These are phyloP conservation scores for Fusarium transvaalense DNA, from an alignment of 2,329 filamentous ascomycete genomes.

Conservation along the genomic window DNA sequence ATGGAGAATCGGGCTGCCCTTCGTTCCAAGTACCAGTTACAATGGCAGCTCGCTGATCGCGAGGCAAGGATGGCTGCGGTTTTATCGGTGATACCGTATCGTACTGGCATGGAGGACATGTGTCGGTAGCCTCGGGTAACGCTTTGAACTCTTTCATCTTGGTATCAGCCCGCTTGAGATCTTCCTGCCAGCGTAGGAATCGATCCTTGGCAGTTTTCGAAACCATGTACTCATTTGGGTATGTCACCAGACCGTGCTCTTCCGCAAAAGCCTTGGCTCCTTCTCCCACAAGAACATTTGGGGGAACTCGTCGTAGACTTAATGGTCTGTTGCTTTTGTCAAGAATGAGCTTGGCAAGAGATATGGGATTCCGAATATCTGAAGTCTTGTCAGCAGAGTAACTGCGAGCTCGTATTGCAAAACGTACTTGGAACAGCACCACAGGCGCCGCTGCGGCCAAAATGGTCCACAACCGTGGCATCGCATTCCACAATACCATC, in stretches of 20 bases:
- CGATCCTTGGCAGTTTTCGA: slow-evolving; percentile 83
- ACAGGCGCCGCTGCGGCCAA: slow-evolving; percentile 91
- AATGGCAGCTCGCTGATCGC: slow-evolving; percentile 68
- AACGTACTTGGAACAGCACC: slow-evolving; percentile 88
- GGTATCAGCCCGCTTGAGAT: slow-evolving; percentile 73
- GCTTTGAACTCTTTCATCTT: slow-evolving; percentile 52
- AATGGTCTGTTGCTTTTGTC: slow-evolving; percentile 81
- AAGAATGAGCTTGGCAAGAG: slow-evolving; percentile 84
- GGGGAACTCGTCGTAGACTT: slow-evolving; percentile 89
- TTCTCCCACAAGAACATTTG: slow-evolving; percentile 88
- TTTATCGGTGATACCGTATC: slow-evolving; percentile 51
- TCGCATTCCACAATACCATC: slow-evolving; percentile 95
- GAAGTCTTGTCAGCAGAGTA: slow-evolving; percentile 8
- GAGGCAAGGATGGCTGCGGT: slow-evolving; percentile 42
- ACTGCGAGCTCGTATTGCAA: neutral
- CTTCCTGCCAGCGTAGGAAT: slow-evolving; percentile 81
- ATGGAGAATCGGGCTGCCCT: slow-evolving; percentile 71
- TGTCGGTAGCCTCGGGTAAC: slow-evolving; percentile 21
- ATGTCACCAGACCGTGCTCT: slow-evolving; percentile 78
- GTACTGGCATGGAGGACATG: slow-evolving; percentile 51
- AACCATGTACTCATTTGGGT: slow-evolving; percentile 82
- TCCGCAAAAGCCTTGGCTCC: slow-evolving; percentile 90
- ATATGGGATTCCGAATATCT: slow-evolving; percentile 96
- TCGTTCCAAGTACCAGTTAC: slow-evolving; percentile 72
- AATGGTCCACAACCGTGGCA: slow-evolving; percentile 91